phyloP scores from a whole-genome alignment of 495 filamentous ascomycete genomes.

The Podospora pseudocomata region DNA sequence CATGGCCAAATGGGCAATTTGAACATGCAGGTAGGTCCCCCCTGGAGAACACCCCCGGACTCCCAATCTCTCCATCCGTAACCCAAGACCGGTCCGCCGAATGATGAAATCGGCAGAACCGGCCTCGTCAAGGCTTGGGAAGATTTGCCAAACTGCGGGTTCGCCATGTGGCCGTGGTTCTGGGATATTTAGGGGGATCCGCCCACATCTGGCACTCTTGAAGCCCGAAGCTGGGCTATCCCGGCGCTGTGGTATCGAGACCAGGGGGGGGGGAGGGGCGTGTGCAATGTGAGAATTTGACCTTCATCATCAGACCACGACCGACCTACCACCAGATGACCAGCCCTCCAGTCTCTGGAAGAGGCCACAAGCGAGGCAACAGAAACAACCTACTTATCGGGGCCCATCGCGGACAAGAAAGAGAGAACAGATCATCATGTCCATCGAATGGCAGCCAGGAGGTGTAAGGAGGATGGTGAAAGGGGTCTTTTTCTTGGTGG shows the following conservation, averaged over 20 bases:
- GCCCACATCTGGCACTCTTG: neutral
- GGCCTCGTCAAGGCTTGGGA: neutral
- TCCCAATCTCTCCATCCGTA: slow-evolving; percentile 1
- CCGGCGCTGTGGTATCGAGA: slow-evolving; percentile 1
- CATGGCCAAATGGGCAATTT: slow-evolving; percentile 5
- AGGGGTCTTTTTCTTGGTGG: too few relatives aligned
- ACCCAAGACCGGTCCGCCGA: neutral
- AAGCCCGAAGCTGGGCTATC: slow-evolving; percentile 1
- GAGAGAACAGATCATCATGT: too few relatives aligned
- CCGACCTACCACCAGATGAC: neutral
- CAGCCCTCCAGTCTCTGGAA: neutral
- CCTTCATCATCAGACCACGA: neutral
- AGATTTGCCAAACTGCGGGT: slow-evolving; percentile 2
- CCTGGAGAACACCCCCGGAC: neutral
- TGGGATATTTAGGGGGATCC: slow-evolving; percentile 1
- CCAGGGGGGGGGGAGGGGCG: neutral
- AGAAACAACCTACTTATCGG: neutral
- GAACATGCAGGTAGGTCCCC: neutral
- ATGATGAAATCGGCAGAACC: slow-evolving; percentile 3
- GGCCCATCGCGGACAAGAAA: too few relatives aligned
- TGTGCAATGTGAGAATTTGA: neutral
- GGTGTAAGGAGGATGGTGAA: neutral
- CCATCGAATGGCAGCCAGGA: too few relatives aligned
- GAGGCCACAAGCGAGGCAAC: neutral
- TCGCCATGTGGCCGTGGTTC: neutral